These are phyloP conservation scores for Boletus vinaceobasis DNA, from an alignment of 768 basidiomycete genomes.

Conservation along the genomic window DNA sequence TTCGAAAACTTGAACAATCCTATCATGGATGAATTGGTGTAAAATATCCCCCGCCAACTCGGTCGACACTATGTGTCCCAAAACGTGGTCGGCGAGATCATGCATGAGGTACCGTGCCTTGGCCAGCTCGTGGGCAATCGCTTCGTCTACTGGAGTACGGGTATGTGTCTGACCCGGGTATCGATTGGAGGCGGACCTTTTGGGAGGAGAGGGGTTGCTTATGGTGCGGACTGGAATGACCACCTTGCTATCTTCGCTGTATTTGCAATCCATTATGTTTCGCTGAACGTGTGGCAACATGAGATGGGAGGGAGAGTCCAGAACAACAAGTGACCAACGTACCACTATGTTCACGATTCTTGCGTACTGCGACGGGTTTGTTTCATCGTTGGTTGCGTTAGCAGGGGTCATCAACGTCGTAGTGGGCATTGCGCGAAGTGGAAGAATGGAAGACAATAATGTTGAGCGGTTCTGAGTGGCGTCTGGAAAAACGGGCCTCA, in stretches of 20 bases:
- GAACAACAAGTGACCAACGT: background rate
- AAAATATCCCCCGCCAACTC: slow-evolving; percentile 3
- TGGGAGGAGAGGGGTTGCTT: background rate
- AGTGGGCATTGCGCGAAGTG: background rate
- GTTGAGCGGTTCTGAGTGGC: background rate
- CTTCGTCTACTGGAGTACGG: background rate
- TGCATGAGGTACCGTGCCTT: slow-evolving; percentile 1
- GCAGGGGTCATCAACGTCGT: background rate
- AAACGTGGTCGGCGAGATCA: background rate
- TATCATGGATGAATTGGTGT: background rate
- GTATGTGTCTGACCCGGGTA: slow-evolving; percentile 3
- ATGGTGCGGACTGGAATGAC: background rate
- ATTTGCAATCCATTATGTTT: background rate
- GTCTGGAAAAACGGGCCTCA: background rate
- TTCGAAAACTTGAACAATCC: slow-evolving; percentile 1
- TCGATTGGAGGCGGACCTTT: slow-evolving; percentile 1
- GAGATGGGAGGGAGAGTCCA: background rate
- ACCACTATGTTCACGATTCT: background rate
- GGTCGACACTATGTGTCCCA: background rate
- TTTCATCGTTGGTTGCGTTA: background rate
- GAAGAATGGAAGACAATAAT: background rate
- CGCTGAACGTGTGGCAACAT: background rate
- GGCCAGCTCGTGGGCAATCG: slow-evolving; percentile 1
- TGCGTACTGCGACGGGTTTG: background rate
- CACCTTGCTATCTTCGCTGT: background rate